A percentile compares a stretch with the other conserved stretches of the same genome.
Evolutionary conservation across 345 rosid genomes (phyloP).

Genomic region (Eutrema heterophyllum): DNA sequence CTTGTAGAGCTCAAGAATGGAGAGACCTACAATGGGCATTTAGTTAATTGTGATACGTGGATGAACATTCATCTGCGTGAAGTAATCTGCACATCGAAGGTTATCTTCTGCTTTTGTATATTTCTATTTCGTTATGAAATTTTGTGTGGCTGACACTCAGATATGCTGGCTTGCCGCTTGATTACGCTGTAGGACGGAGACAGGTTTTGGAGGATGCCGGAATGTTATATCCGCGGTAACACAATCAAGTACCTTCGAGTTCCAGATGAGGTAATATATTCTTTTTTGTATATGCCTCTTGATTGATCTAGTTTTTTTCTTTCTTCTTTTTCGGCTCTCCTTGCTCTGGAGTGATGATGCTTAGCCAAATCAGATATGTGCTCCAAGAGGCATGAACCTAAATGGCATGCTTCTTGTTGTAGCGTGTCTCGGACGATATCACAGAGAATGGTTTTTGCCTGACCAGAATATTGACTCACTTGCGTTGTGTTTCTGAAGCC

Average conservation of each 20-base stretch:
- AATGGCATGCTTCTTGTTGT: constrained; percentile 21
- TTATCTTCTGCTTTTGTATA: constrained; percentile 2
- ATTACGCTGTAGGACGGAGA: constrained; percentile 76
- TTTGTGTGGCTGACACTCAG: background rate
- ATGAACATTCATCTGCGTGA: constrained; percentile 99
- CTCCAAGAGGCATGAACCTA: constrained; percentile 19
- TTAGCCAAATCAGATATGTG: constrained; percentile 38
- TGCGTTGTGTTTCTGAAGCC: background rate
- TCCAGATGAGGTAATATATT: constrained; percentile 81
- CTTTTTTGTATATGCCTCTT: background rate
- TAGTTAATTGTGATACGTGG: constrained; percentile 97
- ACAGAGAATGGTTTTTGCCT: constrained; percentile 34
- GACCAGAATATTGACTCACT: constrained; percentile 24
- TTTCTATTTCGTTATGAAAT: background rate
- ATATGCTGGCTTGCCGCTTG: background rate
- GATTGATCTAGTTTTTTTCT: background rate
- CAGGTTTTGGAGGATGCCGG: constrained; percentile 99
- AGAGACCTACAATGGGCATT: constrained; percentile 95
- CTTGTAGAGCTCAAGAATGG: constrained; percentile 96
- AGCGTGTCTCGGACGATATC: constrained; percentile 30
- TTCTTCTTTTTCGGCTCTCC: background rate
- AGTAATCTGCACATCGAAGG: constrained; percentile 99
- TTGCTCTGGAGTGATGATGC: constrained; percentile 35
- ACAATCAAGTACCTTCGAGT: constrained; percentile 97
- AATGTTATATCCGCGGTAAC: constrained; percentile 98